Percentiles rank a stretch among this genome's conserved stretches.
Evolutionary conservation across 176 grass and related monocot genomes (phyloP).

Genomic region (Musa beccarii): DNA sequence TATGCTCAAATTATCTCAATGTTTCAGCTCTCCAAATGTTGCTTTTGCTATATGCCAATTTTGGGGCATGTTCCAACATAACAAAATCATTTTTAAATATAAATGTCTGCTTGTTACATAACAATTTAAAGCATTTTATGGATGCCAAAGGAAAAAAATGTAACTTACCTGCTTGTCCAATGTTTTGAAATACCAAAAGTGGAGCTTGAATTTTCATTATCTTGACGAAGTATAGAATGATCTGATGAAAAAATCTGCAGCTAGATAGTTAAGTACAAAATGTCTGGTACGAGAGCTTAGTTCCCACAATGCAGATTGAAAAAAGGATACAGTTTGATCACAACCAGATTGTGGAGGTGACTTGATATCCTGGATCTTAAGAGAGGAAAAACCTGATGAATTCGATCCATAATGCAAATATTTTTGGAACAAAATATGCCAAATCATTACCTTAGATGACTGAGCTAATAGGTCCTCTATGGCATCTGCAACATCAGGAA

Average conservation of each 20-base stretch:
- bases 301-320: background rate
- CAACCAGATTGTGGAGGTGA: constrained; percentile 23
- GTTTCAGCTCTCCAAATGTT: background rate
- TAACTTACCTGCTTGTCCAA: constrained; percentile 54
- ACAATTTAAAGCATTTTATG: constrained; percentile 4
- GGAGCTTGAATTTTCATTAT: constrained; percentile 41
- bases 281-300: background rate
- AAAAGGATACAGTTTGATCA: constrained; percentile 58
- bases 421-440: background rate
- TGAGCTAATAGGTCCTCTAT: constrained; percentile 72
- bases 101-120: constrained; percentile 2
- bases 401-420: constrained; percentile 6
- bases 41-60: background rate
- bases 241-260: constrained; percentile 64
- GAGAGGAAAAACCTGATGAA: constrained; percentile 16
- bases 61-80: background rate
- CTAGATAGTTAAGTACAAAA: background rate
- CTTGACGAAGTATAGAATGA: constrained; percentile 36
- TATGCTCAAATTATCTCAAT: background rate
- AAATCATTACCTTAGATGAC: constrained; percentile 57
- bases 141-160: constrained; percentile 9
- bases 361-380: constrained; percentile 60
- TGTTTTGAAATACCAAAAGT: constrained; percentile 43
- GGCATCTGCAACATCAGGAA: constrained; percentile 74
- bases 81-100: background rate